Evolutionary conservation across 2,329 filamentous ascomycete genomes (phyloP), one percentile per base, ranked within the genome.

Genomic region (Calonectria crousiana): DNA sequence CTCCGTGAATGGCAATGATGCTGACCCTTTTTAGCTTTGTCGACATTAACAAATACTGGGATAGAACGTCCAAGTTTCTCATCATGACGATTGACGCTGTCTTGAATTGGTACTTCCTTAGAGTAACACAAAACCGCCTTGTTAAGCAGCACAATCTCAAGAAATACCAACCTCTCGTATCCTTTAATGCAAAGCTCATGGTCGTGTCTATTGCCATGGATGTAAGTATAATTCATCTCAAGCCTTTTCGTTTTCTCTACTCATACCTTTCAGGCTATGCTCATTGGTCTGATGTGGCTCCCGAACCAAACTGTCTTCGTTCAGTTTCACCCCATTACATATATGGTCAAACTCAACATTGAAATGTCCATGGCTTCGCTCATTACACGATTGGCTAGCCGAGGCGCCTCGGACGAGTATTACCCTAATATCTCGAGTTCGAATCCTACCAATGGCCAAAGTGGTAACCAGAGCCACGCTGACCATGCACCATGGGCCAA

Each of bases 91-190:
- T 90, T 8, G 89, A 91, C 71, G 87, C 84, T 1, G 80, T 78
- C 0, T 84, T 91, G 23, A 91, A 91, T 72, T 87, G 83, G 79
- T 90, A 89, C 75, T 91, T 91, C 75, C 82, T 91, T 2, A 78
- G 80, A 3, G 84, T 82, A 0, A 88, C 90, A 34, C 86, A 88
- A 75, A 81, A 82, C 6, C 84, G 87, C 1, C 85, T 90, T 0
- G 82, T 90, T 20, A 83, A 85, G 52, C 87, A 89, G 64, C 82
- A 84, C 49, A 88, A 87, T 2, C 81, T 90, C 2, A 85, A 84
- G 14, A 90, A 90, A 74, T 90, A 90, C 78, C 84, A 86, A 72
- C 85, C 85, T 4, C 84, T 90, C 0, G 85, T 89, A 4, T 82
- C 82, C 16, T 90, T 89, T 82, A 90, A 90, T 65, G 85, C 87